phyloP scores from a whole-genome alignment of 179 eudicot genomes.

The Beta corolliflora region DNA sequence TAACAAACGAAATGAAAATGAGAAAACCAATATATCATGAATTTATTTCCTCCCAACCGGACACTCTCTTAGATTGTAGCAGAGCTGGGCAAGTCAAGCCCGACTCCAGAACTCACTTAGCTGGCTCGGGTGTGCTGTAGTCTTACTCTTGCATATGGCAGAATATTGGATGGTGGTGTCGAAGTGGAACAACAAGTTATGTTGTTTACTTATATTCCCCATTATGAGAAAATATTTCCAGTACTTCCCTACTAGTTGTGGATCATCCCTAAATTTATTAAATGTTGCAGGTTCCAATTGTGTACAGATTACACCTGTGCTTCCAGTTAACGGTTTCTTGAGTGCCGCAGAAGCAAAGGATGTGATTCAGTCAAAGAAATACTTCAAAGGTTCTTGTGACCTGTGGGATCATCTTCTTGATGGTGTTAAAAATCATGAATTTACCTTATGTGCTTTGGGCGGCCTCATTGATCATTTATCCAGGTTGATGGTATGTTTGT shows the following conservation, averaged over 20 bases:
- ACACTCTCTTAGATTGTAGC: neutral
- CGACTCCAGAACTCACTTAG: neutral
- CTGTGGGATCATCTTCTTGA: constrained; percentile 56
- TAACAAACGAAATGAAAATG: no score
- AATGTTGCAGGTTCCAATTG: constrained; percentile 54
- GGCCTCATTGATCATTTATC: constrained; percentile 73
- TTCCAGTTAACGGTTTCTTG: constrained; percentile 50
- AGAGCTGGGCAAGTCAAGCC: neutral
- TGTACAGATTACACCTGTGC: constrained; percentile 58
- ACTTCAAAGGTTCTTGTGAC: constrained; percentile 63
- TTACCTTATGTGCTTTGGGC: constrained; percentile 86
- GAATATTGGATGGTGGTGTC: neutral
- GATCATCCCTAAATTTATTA: neutral
- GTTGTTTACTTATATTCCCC: no score
- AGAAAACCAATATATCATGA: no score
- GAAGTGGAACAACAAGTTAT: neutral
- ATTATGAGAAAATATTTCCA: neutral
- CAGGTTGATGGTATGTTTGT: constrained; percentile 71
- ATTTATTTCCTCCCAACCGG: no score
- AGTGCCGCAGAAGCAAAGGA: constrained; percentile 64
- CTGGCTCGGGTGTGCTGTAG: neutral
- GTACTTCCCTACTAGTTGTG: constrained; percentile 1
- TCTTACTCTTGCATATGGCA: neutral
- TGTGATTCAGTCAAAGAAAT: constrained; percentile 64
- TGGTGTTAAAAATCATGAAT: constrained; percentile 54